Percentiles rank a stretch among this genome's conserved stretches.
These are phyloP conservation scores for Boletales sp. DNA, from an alignment of 768 basidiomycete species.

Conservation along the genomic window DNA sequence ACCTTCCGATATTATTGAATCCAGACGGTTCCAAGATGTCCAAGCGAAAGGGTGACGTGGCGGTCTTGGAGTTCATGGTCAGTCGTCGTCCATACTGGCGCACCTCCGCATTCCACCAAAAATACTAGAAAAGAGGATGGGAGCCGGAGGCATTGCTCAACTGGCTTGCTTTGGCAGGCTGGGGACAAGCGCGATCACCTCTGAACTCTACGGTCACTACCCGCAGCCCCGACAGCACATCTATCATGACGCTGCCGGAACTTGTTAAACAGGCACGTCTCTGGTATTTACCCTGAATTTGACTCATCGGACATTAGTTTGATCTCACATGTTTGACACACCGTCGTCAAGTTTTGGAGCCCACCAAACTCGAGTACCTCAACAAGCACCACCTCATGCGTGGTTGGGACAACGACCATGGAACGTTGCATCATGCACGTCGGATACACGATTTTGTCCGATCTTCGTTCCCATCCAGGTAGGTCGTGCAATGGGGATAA, in stretches of 20 bases:
- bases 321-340: constrained; percentile 75
- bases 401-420: constrained; percentile 47
- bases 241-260: constrained; percentile 56
- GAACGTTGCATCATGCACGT: constrained; percentile 50
- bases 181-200: constrained; percentile 56
- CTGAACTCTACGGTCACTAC: constrained; percentile 20
- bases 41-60: constrained; percentile 88
- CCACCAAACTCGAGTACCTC: constrained; percentile 75
- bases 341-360: constrained; percentile 78
- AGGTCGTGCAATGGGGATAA: not conserved
- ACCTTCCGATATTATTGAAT: constrained; percentile 88
- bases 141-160: constrained; percentile 88
- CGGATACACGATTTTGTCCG: constrained; percentile 53
- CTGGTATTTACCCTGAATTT: not conserved
- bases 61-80: constrained; percentile 84
- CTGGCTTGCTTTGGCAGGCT: constrained; percentile 93
- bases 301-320: constrained; percentile 45
- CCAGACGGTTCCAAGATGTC: constrained; percentile 92
- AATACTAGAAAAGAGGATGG: constrained; percentile 72
- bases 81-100: constrained; percentile 12
- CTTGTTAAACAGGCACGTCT: constrained; percentile 58
- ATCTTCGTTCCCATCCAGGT: constrained; percentile 60
- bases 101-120: not conserved
- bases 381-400: constrained; percentile 83
- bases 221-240: constrained; percentile 62